These are phyloP conservation scores for Melaleuca quinquenervia DNA, from an alignment of 345 rosid genomes.

Conservation along the genomic window DNA sequence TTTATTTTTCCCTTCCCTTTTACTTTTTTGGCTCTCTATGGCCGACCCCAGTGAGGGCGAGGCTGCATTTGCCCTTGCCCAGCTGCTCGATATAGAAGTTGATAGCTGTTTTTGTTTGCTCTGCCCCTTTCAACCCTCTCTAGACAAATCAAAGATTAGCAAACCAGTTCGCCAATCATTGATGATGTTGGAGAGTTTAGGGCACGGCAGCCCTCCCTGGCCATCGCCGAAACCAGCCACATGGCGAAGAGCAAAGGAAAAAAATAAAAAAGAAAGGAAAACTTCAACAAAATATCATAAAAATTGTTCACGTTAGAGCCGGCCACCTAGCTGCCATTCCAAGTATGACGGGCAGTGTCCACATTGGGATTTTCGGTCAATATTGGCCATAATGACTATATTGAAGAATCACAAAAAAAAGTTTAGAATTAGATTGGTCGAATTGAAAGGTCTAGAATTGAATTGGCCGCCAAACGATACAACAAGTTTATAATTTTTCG, in stretches of 20 bases:
- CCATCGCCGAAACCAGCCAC: fast-evolving
- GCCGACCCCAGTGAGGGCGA: too few relatives aligned
- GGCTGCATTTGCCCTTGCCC: too few relatives aligned
- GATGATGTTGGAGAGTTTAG: too few relatives aligned
- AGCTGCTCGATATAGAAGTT: too few relatives aligned
- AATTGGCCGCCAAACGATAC: fast-evolving
- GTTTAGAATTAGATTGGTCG: fast-evolving
- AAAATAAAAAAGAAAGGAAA: background rate
- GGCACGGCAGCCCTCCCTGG: background rate
- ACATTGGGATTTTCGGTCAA: too few relatives aligned
- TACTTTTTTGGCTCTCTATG: too few relatives aligned
- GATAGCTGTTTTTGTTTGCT: too few relatives aligned
- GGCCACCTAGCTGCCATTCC: fast-evolving
- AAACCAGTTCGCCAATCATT: too few relatives aligned
- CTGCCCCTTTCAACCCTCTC: too few relatives aligned
- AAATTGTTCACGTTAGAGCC: background rate
- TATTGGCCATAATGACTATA: too few relatives aligned
- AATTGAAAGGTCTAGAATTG: fast-evolving
- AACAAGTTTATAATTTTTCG: fast-evolving
- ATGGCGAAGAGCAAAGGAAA: background rate
- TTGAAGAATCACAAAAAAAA: fast-evolving
- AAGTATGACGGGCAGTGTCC: background rate
- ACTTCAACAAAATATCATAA: fast-evolving
- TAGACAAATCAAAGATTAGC: too few relatives aligned
- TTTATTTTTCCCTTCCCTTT: too few relatives aligned